A percentile compares a stretch with the other conserved stretches of the same genome.
Conservation (phyloP, 176 grass and related monocot species). For the Olyra latifolia region DNA sequence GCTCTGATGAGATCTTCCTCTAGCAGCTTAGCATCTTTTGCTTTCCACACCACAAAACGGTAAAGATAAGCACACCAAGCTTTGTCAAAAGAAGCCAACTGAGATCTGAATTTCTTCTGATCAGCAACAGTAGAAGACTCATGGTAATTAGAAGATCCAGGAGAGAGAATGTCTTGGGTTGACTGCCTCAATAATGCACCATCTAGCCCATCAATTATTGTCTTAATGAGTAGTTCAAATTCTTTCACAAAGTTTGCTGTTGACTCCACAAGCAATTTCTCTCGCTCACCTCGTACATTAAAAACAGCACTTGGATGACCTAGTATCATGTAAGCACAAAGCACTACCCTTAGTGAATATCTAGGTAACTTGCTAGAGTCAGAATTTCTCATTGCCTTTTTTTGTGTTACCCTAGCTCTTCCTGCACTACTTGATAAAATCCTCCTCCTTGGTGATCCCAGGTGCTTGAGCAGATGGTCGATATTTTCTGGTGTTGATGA, state of each 20-base stretch:
- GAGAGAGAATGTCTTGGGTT: slow-evolving; percentile 18
- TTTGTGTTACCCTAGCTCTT: slow-evolving; percentile 37
- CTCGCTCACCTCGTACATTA: slow-evolving; percentile 66
- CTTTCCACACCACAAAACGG: slow-evolving; percentile 83
- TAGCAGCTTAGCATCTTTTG: slow-evolving; percentile 78
- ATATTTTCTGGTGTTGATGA: slow-evolving; percentile 61
- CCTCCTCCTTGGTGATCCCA: slow-evolving; percentile 63
- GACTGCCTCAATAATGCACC: slow-evolving; percentile 41
- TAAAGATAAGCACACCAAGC: slow-evolving; percentile 86
- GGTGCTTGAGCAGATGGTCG: slow-evolving; percentile 75
- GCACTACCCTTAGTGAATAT: slow-evolving; percentile 74
- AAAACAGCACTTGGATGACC: slow-evolving; percentile 83
- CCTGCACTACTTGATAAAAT: slow-evolving; percentile 24
- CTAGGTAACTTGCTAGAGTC: slow-evolving; percentile 47
- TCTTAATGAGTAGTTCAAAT: slow-evolving; percentile 77
- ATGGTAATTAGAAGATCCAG: slow-evolving; percentile 45
- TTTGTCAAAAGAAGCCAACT: slow-evolving; percentile 77
- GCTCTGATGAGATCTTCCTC: slow-evolving; percentile 85
- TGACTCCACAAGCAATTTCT: slow-evolving; percentile 58
- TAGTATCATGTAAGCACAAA: slow-evolving; percentile 99
- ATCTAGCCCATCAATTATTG: slow-evolving; percentile 56
- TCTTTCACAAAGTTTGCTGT: slow-evolving; percentile 59
- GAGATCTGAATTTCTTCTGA: slow-evolving; percentile 63
- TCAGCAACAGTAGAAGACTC: slow-evolving; percentile 28
- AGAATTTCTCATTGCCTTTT: slow-evolving; percentile 33